Conservation (phyloP, 169 alveolate genomes). For the Plasmodium adleri region DNA sequence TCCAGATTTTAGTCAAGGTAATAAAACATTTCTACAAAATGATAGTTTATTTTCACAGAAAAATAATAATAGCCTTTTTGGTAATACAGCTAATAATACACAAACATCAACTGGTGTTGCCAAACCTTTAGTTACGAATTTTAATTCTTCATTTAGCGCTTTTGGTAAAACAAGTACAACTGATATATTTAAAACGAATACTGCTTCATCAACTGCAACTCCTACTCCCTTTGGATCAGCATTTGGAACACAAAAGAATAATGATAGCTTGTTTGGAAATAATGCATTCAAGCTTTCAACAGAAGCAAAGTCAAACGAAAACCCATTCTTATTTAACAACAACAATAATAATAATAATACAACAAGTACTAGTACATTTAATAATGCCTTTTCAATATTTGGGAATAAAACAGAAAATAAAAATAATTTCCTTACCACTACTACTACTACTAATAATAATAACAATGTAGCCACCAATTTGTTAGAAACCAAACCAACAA, state of each 20-base stretch:
- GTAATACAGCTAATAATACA: background rate
- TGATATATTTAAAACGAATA: slow-evolving; percentile 48
- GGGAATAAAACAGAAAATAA: slow-evolving; percentile 6
- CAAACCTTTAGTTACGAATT: slow-evolving; percentile 14
- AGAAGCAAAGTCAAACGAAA: slow-evolving; percentile 26
- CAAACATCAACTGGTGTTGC: background rate
- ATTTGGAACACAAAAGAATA: slow-evolving; percentile 12
- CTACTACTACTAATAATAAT: background rate
- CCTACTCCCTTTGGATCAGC: slow-evolving; percentile 8
- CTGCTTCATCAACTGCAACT: slow-evolving; percentile 4
- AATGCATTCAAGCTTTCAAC: slow-evolving; percentile 17
- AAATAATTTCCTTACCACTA: background rate
- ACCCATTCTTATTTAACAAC: slow-evolving; percentile 27
- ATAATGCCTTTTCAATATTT: slow-evolving; percentile 24
- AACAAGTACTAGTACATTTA: background rate
- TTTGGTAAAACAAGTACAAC: slow-evolving; percentile 66
- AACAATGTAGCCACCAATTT: background rate
- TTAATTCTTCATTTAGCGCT: slow-evolving; percentile 35
- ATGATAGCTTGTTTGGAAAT: slow-evolving; percentile 6
- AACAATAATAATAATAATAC: slow-evolving; percentile 3
- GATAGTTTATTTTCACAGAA: slow-evolving; percentile 37
- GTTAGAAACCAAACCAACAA: background rate
- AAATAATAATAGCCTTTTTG: slow-evolving; percentile 15
- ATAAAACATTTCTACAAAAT: slow-evolving; percentile 64
- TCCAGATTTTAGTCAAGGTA: slow-evolving; percentile 27